Evolutionary conservation across 176 grass and related monocot species (phyloP), one percentile per base, ranked within the genome.

Genomic region (Saccharum spontaneum): DNA sequence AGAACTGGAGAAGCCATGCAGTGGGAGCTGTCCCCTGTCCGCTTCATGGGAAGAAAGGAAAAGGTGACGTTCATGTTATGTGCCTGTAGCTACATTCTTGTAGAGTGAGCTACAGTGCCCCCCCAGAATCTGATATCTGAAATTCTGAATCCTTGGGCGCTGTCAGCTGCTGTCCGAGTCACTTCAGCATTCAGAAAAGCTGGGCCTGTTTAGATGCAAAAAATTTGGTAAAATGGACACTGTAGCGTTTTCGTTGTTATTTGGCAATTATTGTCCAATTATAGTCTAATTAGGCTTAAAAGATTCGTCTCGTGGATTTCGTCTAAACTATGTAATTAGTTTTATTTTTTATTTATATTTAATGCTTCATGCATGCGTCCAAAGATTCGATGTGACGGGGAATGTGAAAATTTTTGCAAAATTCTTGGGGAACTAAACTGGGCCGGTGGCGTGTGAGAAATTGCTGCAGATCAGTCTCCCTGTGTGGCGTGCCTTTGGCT

Each of bases 11-110:
- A 60, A 69, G 69, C 60, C 80, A 40, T 55, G 76, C 85, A 1
- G 69, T 64, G 80, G 31, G 33, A 87, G 30, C 75, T 87, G 89
- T 87, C 85, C 62, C n/a, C 75, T 87, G 89, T 87, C 85, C 62
- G 80, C 48, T 84, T 80, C 61, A 84, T 80, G 69, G 80, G 80
- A 84, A 76, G 49, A 87, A 87, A 84, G 69, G 69, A 84, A 80
- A 73, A 80, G 63, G 68, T 48, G 30, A 80, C 38, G n/a, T 4
- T 22, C 40, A 81, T 68, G 46, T 62, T 43, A 87, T 86, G 61
- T 69, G 10, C 75, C 49, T 52, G 68, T 64, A 75, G 36, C 78
- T 80, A 62, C 84, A 22, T 80, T 74, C 52, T 79, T 41, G 54
- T 45, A 60, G 46, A 87, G 75, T 20, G 75, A 66, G 33, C 30